phyloP scores from a whole-genome alignment of 148 eudicot genomes.

The Selenicereus undatus region DNA sequence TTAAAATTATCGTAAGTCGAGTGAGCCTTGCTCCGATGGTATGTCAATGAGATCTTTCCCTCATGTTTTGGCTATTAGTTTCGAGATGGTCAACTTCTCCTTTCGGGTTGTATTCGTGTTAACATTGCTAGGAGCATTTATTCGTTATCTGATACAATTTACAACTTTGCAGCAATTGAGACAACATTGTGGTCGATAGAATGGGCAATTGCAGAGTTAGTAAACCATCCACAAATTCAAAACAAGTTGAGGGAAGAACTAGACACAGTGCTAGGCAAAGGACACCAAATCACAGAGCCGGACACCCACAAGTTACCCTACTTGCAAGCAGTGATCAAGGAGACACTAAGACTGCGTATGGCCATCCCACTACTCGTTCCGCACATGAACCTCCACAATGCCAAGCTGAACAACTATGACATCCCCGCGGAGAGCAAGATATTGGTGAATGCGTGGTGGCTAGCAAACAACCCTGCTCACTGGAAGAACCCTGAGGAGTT shows the following conservation, averaged over 20 bases:
- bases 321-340: conserved; percentile 80
- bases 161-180: conserved; percentile 57
- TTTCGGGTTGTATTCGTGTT: background rate
- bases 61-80: too few relatives aligned
- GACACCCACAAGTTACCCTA: conserved; percentile 61
- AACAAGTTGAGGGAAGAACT: conserved; percentile 61
- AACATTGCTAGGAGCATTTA: background rate
- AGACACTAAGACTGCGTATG: conserved; percentile 73
- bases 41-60: too few relatives aligned
- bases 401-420: conserved; percentile 61
- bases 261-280: conserved; percentile 56
- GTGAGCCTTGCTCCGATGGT: too few relatives aligned
- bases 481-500: conserved; percentile 89
- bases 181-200: conserved; percentile 88
- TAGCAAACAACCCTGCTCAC: conserved; percentile 72
- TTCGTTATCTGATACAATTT: background rate
- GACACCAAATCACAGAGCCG: conserved; percentile 63
- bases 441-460: conserved; percentile 83
- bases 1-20: too few relatives aligned
- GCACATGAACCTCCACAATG: conserved; percentile 87
- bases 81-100: background rate
- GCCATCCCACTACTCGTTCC: conserved; percentile 79
- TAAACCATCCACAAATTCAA: conserved; percentile 79
- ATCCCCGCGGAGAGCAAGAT: conserved; percentile 87
- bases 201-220: conserved; percentile 83